Evolutionary conservation across 192 early-diverging fungal genomes (phyloP), one percentile per base, ranked within the genome.

Genomic region (Mortierella antarctica): DNA sequence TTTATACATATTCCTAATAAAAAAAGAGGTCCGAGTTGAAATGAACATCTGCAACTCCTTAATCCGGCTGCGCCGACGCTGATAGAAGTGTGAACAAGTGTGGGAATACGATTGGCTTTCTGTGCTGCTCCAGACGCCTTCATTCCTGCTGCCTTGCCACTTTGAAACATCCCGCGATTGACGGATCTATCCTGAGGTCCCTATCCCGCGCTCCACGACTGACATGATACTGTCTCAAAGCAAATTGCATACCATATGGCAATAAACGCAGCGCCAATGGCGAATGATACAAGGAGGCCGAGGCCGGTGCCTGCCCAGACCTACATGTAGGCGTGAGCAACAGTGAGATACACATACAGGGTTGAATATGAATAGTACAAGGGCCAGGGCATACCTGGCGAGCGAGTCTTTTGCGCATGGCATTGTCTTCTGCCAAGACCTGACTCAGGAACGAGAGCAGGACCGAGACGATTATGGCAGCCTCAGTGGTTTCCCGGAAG

Each of bases 401-500:
- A 56, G 64, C 44, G 13, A 80, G 70, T 50, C 77, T 57, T 44
- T 72, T 72, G 21, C 69, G 52, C 59, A 80, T 67, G 42, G 53
- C 64, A 7, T 40, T 50, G 41, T 80, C 70, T 46, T 65, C 64
- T 6, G 71, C 52, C 13, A 80, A 55, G 12, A 80, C 77, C 57
- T 80, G 77, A 9, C 59, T 80, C 56, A 80, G 46, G 65, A 96
- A 96, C 13, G 93, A 86, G 18, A 96, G 86, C 15, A 96, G 80
- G 8, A 98, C 94, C 1, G 92, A 92, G 61, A 98, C 84, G 65
- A 98, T 92, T 75, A 98, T 90, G 14, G 91, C 91, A 2, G 93
- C 94, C 86, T 98, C 96, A 11, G 93, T 85, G 39, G 93, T 91
- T 86, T 97, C 95, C 50, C 94, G 82, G 65, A 95, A 89, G 11